Percentiles rank a stretch among this genome's conserved stretches.
These are phyloP conservation scores for Trichoderma atroviride DNA, from an alignment of 2,329 filamentous ascomycete species.

Conservation along the genomic window DNA sequence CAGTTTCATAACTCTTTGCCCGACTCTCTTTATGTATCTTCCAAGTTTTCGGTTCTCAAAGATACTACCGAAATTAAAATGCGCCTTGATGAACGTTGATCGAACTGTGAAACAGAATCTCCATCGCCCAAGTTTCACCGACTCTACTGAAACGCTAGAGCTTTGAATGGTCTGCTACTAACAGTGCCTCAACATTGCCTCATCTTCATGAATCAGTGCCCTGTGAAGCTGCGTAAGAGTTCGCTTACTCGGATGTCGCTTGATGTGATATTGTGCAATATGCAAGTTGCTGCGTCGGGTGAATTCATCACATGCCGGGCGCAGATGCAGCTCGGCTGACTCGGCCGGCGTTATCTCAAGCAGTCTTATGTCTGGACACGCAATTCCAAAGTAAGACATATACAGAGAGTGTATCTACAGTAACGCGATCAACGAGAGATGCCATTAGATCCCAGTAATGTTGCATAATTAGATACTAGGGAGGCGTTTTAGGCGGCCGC, in stretches of 20 bases:
- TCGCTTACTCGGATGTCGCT: not conserved
- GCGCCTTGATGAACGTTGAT: not conserved
- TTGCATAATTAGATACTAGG: not conserved
- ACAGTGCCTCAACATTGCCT: not conserved
- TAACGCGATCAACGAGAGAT: not conserved
- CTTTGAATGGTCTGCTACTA: not conserved
- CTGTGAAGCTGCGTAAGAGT: not conserved
- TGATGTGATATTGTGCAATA: not conserved
- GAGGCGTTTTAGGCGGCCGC: not conserved
- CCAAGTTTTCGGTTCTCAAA: not conserved
- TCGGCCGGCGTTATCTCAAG: not conserved
- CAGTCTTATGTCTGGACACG: not conserved
- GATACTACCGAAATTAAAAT: not conserved
- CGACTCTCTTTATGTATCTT: not conserved
- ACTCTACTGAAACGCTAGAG: not conserved
- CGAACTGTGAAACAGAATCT: not conserved
- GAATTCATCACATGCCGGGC: not conserved
- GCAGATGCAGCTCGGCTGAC: not conserved
- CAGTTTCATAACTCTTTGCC: not conserved
- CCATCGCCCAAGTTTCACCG: slow-evolving; percentile 15
- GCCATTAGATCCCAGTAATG: not conserved
- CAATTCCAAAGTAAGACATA: not conserved
- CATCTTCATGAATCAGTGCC: not conserved
- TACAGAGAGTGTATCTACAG: not conserved
- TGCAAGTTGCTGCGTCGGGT: not conserved